Base-by-base conservation (phyloP, 306 rosid genomes). In the Canavalia ensiformis region DNA sequence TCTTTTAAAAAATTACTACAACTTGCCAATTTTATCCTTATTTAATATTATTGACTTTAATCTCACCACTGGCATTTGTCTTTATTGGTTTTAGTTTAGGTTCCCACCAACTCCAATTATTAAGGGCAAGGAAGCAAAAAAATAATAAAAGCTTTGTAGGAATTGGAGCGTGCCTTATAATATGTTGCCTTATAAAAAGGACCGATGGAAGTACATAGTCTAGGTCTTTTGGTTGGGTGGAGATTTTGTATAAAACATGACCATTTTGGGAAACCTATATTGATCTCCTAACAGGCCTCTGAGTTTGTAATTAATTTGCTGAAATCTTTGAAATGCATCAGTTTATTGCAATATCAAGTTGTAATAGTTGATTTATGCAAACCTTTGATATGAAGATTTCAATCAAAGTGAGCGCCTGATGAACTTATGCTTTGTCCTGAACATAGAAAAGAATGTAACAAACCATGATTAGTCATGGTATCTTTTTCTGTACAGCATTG, bases 381-480 rank as follows among this genome's bases (percentile, higher is more conserved):
- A 13, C 31, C 39, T 60, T 75, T 25, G 12, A 58, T 4, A 13
- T 47, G 77, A 58, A 58, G 56, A 70, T 77, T 60, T 71, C 70
- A 70, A 71, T 56, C 52, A 18, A 31, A 25, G 9, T 30, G 49
- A 78, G 50, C 37, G 44, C 62, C 59, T 60, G 4, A 58, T 41
- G 50, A 82, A 69, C 29, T 58, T 73, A 30, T 56, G 44, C 30
- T 82, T 39, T 60, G 59, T 62, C 68, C 30, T 76, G 37, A 39
- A 33, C 31, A 31, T 35, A 62, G 41, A 28, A 52, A 42, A 34
- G 55, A 71, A 13, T 54, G 10, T 33, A 41, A 44, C 37, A 49
- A 72, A 18, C 54, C 46, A 34, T 29, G 30, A 72, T 72, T 56
- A 29, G 72, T 63, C 41, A 74, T 81, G 81, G 68, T 28, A 28